Evolutionary conservation across 805 yeast genomes (phyloP), one percentile per base, ranked within the genome.

Genomic region (Ogataea degrootiae): DNA sequence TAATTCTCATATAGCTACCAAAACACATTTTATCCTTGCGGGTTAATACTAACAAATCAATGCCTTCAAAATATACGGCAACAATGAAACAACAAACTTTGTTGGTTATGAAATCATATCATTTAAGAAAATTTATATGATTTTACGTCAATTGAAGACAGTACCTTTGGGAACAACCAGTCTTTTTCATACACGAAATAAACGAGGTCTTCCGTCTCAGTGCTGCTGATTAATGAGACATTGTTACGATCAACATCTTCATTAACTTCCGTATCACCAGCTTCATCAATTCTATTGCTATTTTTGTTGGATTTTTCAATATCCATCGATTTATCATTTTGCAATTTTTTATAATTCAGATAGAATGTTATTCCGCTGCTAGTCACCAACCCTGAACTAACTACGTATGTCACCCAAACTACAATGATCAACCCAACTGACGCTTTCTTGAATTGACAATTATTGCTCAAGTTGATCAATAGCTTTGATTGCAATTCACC

Each of bases 371-470:
- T 29, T 2, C 50, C 47, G 38, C 53, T 52, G 2, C 50, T 42
- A 1, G 55, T 43, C 4, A 60, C 38, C 5, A 50, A 3, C 5
- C 57, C 54, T 5, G 59, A 38, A 2, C 54, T 51, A 7, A 54
- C 11, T 1, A 50, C 21, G 40, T 58, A 54, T 1, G 54, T 16
- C 2, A 47, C 41, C 45, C 54, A 46, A 17, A 43, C 41, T 6
- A 58, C 22, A 19, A 57, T 47, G 6, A 59, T 44, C 1, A 56
- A 17, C 0, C 50, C 56, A 52, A 57, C 44, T 2, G 57, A 50
- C 0, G 61, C 53, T 42, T 60, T 60, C 29, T 60, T 56, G 14
- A 57, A 19, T 42, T 53, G 57, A 44, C 62, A 58, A 37, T 57
- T 55, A 22, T 34, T 39, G 8, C 50, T 46, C 29, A 58, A 41